These are phyloP conservation scores for Coelastrella sp. DNA, from an alignment of 139 green algal genomes.

Conservation along the genomic window DNA sequence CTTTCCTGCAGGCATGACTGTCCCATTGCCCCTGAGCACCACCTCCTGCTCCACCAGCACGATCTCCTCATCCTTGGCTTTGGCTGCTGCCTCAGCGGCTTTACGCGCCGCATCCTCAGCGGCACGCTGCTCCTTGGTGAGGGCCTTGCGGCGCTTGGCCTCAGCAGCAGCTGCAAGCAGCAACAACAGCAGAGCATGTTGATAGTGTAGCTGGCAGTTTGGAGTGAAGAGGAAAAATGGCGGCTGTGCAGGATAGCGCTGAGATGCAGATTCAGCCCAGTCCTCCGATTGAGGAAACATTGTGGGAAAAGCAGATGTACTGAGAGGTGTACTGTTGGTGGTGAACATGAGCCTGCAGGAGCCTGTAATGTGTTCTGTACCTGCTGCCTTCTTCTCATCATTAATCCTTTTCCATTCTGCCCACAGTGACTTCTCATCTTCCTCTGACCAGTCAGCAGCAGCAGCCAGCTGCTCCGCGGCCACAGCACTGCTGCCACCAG, in stretches of 20 bases:
- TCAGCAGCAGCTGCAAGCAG: conserved; percentile 11
- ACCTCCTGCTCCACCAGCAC: conserved; percentile 36
- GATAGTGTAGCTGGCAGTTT: neutral
- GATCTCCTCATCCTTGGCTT: conserved; percentile 13
- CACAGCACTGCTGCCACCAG: neutral
- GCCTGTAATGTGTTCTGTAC: neutral
- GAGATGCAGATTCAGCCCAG: neutral
- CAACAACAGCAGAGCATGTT: neutral
- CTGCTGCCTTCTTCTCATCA: conserved; percentile 10
- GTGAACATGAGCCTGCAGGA: too few relatives aligned
- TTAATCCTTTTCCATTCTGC: conserved; percentile 12
- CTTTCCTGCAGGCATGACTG: neutral
- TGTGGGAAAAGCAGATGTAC: too few relatives aligned
- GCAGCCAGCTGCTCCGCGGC: neutral
- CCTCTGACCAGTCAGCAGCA: conserved; percentile 2
- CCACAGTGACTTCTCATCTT: conserved; percentile 34
- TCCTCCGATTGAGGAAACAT: neutral
- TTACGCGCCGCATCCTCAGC: neutral
- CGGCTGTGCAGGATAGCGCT: neutral
- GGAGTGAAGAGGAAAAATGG: neutral
- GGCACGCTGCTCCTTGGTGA: conserved; percentile 42
- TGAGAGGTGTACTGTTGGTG: too few relatives aligned
- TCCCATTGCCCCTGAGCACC: conserved; percentile 32
- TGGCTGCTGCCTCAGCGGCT: conserved; percentile 51
- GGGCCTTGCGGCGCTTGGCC: conserved; percentile 34